Percentiles rank a stretch among this genome's conserved stretches.
phyloP scores from a whole-genome alignment of 2,329 filamentous ascomycete species.

The Colletotrichum spinosum region DNA sequence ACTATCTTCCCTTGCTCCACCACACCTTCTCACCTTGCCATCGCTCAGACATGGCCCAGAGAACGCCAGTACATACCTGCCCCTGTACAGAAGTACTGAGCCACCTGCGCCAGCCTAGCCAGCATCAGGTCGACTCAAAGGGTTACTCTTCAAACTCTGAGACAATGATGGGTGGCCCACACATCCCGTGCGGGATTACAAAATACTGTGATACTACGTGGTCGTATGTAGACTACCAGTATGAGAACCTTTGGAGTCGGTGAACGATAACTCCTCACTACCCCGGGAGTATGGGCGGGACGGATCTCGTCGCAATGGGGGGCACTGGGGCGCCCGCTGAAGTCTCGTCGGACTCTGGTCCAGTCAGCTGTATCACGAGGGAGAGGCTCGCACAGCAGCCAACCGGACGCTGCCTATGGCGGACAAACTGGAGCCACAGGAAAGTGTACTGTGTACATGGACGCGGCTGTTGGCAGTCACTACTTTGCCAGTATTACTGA shows the following conservation, averaged over 20 bases:
- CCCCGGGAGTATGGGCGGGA: constrained; percentile 17
- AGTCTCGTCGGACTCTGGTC: background rate
- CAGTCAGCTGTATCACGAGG: constrained; percentile 3
- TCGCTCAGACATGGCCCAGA: background rate
- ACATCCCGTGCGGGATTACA: constrained; percentile 16
- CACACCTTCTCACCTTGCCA: constrained; percentile 1
- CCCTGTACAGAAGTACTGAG: background rate
- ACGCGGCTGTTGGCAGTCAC: background rate
- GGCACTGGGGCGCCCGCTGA: background rate
- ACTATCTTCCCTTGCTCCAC: constrained; percentile 11
- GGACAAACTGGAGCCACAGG: background rate
- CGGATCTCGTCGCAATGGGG: constrained; percentile 15
- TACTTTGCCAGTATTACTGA: too few relatives aligned
- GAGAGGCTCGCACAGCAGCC: background rate
- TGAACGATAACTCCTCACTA: constrained; percentile 14
- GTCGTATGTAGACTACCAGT: background rate
- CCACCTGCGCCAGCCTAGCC: constrained; percentile 11
- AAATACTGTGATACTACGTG: too few relatives aligned
- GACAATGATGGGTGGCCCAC: constrained; percentile 29
- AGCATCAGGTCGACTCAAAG: constrained; percentile 20
- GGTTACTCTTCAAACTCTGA: constrained; percentile 18
- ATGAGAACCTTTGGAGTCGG: constrained; percentile 3
- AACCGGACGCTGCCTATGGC: constrained; percentile 1
- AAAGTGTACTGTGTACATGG: background rate
- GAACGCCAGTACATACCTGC: background rate